Evolutionary conservation across 2,329 filamentous ascomycete genomes (phyloP), one percentile per base, ranked within the genome.

Genomic region (Neofusicoccum kwambonambiense): DNA sequence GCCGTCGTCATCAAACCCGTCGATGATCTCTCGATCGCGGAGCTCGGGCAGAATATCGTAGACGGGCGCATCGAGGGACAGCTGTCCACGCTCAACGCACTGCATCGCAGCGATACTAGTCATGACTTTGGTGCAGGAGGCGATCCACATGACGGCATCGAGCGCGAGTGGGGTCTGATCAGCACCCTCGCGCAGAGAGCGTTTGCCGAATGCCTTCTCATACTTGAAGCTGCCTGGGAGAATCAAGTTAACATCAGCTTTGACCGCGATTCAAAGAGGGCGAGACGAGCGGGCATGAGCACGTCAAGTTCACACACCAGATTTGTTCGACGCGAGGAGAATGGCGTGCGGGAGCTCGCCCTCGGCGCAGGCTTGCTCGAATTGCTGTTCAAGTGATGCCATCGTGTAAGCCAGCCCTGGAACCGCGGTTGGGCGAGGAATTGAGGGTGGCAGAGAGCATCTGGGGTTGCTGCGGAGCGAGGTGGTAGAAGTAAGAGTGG

Each of bases 81-180:
- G 52, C 3, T 72, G 68, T 3, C 74, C 75, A 31, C 69, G 70
- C 47, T 78, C 76, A 0, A 79, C 74, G 44, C 74, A 71, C 52
- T 78, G 73, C 67, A 78, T 67, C 3, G 67, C 70, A 44, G 69
- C 72, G 39, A 78, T 71, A 0, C 71, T 70, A 1, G 75, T 76
- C 68, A 78, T 71, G 17, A 78, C 71, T 65, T 79, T 78, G n/a
- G 74, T 78, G 69, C 75, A 77, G 3, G 74, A 76, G 7, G 76
- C 75, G 13, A 77, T 70, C 75, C 75, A 78, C 73, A 78, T 75
- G 7, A 74, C 67, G 7, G 68, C 72, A n/a, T 73, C 51, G 4
- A 68, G 65, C 22, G 66, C 49, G 15, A 68, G 15, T 35, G 65
- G 27, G 65, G 44, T 52, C 60, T 70, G 68, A 44, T 71, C 67